These are phyloP conservation scores for Tuber umbilicatum DNA, from an alignment of 495 filamentous ascomycete genomes.

Conservation along the genomic window DNA sequence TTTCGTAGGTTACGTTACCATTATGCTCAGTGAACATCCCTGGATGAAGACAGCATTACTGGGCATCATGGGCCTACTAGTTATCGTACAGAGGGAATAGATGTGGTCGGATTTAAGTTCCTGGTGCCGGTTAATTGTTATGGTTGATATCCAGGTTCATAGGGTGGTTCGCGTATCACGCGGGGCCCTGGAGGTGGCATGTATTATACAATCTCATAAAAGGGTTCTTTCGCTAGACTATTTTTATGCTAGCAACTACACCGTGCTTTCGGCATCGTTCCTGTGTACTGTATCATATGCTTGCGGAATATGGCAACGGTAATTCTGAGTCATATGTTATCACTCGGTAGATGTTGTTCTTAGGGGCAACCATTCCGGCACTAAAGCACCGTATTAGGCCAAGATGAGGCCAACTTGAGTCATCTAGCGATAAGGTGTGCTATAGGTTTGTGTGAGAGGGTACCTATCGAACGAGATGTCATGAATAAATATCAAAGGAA, in stretches of 20 bases:
- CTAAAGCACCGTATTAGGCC: neutral
- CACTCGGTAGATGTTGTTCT: neutral
- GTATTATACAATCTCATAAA: neutral
- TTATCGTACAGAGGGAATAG: slow-evolving; percentile 84
- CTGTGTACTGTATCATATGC: neutral
- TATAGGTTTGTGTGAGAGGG: neutral
- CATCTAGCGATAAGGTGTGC: neutral
- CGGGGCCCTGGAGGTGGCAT: neutral
- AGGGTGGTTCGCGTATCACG: neutral
- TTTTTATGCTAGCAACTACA: neutral
- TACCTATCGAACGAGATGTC: neutral
- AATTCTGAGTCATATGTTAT: neutral
- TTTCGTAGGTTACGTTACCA: slow-evolving; percentile 95
- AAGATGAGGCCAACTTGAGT: neutral
- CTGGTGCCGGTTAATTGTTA: neutral
- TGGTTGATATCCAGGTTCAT: neutral
- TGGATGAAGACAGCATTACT: slow-evolving; percentile 95
- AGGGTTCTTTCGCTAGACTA: neutral
- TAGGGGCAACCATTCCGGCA: neutral
- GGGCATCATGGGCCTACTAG: slow-evolving; percentile 90
- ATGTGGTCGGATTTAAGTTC: neutral
- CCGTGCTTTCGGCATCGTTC: neutral
- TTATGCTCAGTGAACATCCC: slow-evolving; percentile 90
- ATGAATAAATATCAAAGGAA: neutral
- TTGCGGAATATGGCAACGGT: neutral